Conservation (phyloP, 2,329 filamentous ascomycete species). For the Cadophora gregata region DNA sequence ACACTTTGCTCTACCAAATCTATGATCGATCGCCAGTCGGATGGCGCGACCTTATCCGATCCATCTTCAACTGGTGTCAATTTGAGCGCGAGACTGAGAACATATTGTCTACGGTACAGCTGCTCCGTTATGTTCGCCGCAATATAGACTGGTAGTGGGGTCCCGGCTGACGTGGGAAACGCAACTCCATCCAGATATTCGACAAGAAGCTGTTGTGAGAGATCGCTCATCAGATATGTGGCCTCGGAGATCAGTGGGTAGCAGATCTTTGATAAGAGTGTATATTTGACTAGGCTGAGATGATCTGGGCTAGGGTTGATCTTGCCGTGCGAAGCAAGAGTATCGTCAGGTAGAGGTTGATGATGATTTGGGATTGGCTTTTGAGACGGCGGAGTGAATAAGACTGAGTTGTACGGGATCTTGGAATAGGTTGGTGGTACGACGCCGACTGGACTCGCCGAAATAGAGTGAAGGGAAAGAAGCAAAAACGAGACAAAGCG, state of each 20-base stretch:
- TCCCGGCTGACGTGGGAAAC: not conserved
- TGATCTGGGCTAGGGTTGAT: constrained; percentile 10
- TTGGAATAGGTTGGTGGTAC: not conserved
- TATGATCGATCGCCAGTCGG: constrained; percentile 15
- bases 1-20: constrained; percentile 15
- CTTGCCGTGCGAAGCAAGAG: constrained; percentile 7
- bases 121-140: constrained; percentile 20
- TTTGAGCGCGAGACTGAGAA: constrained; percentile 19
- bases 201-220: constrained; percentile 9
- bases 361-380: constrained; percentile 10
- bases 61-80: constrained; percentile 8
- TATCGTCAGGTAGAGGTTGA: not conserved
- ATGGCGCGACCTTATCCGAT: not conserved
- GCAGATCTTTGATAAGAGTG: constrained; percentile 14
- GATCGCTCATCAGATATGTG: constrained; percentile 16
- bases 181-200: constrained; percentile 15
- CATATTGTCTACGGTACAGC: constrained; percentile 16
- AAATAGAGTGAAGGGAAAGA: not conserved
- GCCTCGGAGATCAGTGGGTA: not conserved
- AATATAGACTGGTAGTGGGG: constrained; percentile 15
- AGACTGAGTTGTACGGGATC: not conserved
- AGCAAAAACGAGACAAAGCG: not conserved
- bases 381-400: constrained; percentile 17
- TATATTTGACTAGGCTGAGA: not conserved
- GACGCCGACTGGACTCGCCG: not conserved